A percentile compares a stretch with the other conserved stretches of the same genome.
These are phyloP conservation scores for Tuber magnatum DNA, from an alignment of 495 filamentous ascomycete species.

Conservation along the genomic window DNA sequence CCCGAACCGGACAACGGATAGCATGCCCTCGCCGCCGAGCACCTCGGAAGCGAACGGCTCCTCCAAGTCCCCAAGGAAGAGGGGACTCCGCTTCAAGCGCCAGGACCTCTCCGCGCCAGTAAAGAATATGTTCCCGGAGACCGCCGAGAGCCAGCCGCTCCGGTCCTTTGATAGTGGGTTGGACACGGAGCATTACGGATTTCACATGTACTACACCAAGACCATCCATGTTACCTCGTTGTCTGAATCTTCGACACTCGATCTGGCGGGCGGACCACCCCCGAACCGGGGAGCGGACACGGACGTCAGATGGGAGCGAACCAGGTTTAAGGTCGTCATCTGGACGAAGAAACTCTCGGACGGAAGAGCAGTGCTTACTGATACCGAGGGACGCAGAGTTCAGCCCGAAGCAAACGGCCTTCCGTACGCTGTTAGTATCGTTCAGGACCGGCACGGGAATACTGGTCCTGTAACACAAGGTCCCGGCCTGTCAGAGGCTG, in stretches of 20 bases:
- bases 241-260: conserved; percentile 46
- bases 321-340: conserved; percentile 80
- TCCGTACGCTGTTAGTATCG: conserved; percentile 77
- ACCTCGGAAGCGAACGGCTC: conserved; percentile 39
- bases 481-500: conserved; percentile 49
- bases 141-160: conserved; percentile 67
- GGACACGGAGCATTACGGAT: conserved; percentile 79
- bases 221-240: conserved; percentile 50
- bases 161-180: conserved; percentile 76
- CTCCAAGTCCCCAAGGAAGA: conserved; percentile 30
- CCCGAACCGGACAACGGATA: conserved; percentile 3
- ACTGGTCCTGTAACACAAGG: conserved; percentile 42
- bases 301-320: conserved; percentile 76
- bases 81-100: conserved; percentile 43
- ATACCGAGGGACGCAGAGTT: conserved; percentile 8
- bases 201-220: conserved; percentile 86
- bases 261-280: conserved; percentile 59
- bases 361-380: conserved; percentile 10
- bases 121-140: conserved; percentile 60
- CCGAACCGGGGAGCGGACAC: conserved; percentile 56
- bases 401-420: conserved; percentile 53
- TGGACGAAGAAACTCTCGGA: conserved; percentile 56
- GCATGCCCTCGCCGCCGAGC: not conserved
- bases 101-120: conserved; percentile 50
- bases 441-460: conserved; percentile 73